Evolutionary conservation across 2,329 filamentous ascomycete species (phyloP), one percentile per base, ranked within the genome.

Genomic region (Incumbomyces delicatus): DNA sequence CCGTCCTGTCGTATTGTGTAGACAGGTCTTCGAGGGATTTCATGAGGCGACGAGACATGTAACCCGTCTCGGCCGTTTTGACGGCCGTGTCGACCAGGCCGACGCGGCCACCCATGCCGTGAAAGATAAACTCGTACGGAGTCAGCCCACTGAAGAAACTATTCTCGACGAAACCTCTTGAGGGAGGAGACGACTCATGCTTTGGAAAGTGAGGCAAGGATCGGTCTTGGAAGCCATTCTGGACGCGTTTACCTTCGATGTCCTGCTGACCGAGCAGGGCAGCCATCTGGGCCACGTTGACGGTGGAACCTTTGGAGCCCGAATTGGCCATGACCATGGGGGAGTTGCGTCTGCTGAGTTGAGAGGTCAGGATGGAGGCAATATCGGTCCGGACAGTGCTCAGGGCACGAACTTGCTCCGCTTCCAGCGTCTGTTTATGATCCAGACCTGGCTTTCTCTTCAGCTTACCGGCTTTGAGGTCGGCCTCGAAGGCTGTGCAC

Each of bases 201-300:
- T 96, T 96, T 45, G 88, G 83, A 62, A 96, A 98, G 65, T 98
- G 92, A 33, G 92, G 92, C 45, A 98, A 67, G 47, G 84, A 95
- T 59, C 92, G 81, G 64, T 96, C 90, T 63, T 96, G 90, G 68
- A 98, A 98, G 6, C 92, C 92, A 66, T 98, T 87, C 37, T 87
- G 78, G 29, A 98, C 89, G 77, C 92, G 89, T 60, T 85, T 80
- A 41, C 88, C 87, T 50, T 85, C 85, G 59, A 98, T 96, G 77
- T 96, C 95, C 58, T 98, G 92, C 67, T 98, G 92, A 42, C 92
- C 92, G 61, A 98, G 92, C 49, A 89, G 81, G 47, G 92, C 90
- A 62, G 96, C 85, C 92, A 98, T 98, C 70, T 98, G 92, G 7
- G 92, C 92, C 30, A 98, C 92, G 73, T 98, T 98, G 72, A 98